A percentile compares a stretch with the other conserved stretches of the same genome.
phyloP scores from a whole-genome alignment of 202 grass and related monocot genomes.

The Setaria viridis region DNA sequence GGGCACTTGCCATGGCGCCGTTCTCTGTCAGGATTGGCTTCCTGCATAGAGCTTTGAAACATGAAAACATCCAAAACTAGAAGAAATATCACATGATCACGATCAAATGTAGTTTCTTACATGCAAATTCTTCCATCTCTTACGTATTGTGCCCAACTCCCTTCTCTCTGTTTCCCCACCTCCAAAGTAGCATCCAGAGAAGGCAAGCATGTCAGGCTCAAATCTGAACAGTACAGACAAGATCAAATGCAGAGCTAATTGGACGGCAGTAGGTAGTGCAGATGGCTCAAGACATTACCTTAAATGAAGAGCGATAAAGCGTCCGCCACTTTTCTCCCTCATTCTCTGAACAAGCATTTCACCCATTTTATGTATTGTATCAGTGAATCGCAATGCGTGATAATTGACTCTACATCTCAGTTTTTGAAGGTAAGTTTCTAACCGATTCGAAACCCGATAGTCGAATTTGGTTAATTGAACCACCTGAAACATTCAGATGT shows the following conservation, averaged over 20 bases:
- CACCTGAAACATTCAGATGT: neutral
- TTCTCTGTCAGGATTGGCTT: slow-evolving; percentile 18
- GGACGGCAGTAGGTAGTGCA: neutral
- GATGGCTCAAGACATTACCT: neutral
- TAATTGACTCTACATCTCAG: slow-evolving; percentile 29
- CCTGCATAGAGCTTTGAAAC: neutral
- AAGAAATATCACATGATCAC: neutral
- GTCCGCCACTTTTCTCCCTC: slow-evolving; percentile 1
- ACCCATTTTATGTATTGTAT: slow-evolving; percentile 1
- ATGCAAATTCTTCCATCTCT: slow-evolving; percentile 65
- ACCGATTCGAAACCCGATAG: neutral
- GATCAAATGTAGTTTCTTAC: slow-evolving; percentile 37
- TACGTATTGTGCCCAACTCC: slow-evolving; percentile 59
- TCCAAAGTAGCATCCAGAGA: slow-evolving; percentile 62
- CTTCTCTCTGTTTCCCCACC: slow-evolving; percentile 66
- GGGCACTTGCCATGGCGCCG: slow-evolving; percentile 18
- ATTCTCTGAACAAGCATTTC: slow-evolving; percentile 11
- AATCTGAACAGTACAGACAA: slow-evolving; percentile 43
- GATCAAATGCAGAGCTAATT: neutral
- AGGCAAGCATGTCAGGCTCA: slow-evolving; percentile 55
- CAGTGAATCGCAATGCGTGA: neutral
- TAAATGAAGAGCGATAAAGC: neutral
- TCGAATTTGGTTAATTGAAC: slow-evolving; percentile 18
- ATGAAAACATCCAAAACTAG: neutral
- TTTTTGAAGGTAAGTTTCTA: slow-evolving; percentile 15